phyloP scores from a whole-genome alignment of 768 basidiomycete species.

The Hericium erinaceus region DNA sequence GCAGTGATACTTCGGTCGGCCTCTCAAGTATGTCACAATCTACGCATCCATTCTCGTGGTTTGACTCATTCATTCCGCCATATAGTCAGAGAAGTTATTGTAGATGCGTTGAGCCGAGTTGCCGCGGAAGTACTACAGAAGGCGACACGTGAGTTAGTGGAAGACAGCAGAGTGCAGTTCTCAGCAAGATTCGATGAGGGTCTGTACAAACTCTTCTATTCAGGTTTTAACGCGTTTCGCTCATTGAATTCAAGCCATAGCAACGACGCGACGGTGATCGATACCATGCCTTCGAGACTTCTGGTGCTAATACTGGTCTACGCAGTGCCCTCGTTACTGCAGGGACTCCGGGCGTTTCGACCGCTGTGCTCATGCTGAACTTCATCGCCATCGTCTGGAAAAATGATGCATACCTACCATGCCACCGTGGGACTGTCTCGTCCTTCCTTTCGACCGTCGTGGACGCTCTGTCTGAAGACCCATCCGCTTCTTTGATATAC shows the following conservation, averaged over 20 bases:
- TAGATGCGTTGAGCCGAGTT: background rate
- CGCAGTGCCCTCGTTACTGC: no score
- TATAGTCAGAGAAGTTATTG: background rate
- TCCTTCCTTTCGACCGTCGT: background rate
- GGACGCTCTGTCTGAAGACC: background rate
- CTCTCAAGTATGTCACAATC: background rate
- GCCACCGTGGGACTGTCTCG: background rate
- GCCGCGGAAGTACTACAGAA: background rate
- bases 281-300: no score
- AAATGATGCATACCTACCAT: background rate
- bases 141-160: background rate
- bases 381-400: background rate
- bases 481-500: slow-evolving; percentile 13
- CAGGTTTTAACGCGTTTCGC: no score
- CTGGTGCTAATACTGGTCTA: no score
- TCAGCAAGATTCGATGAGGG: background rate
- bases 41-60: no score
- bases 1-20: background rate
- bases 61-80: background rate
- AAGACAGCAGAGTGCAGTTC: background rate
- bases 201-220: no score
- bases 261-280: no score
- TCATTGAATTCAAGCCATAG: no score
- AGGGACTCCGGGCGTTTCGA: no score
- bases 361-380: background rate